Base-by-base conservation (phyloP, 345 rosid species). In the Reutealis trisperma region DNA sequence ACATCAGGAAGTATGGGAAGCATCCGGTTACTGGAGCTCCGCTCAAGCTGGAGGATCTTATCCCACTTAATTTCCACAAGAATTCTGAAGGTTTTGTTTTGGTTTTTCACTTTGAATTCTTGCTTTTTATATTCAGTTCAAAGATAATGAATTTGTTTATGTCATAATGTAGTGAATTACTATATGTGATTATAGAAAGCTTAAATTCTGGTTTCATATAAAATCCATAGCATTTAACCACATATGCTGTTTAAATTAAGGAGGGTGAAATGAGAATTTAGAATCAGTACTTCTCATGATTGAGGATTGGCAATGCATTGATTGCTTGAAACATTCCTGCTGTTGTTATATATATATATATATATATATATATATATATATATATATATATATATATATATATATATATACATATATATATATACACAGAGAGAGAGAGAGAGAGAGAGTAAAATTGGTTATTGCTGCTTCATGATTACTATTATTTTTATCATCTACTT, bases 1-100 rank as follows among this genome's bases (percentile, higher is more conserved):
- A 93, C 73, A 88, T 93, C 66, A 83, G 89, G 84, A 96, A 93
- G 83, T 87, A 86, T 41, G 96, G 94, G 54, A 93, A 91, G 79
- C 90, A 96, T 83, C 99, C 98, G 0, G 98, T 96, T 54, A 88
- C 94, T 0, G 97, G 98, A 80, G 86, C 83, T 42, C 86, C 87
- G 11, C 83, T 93, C 80, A 90, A 90, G 89, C 94, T 63, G 71
- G 91, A 88, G 27, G 95, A 93, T 88, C 85, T 93, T 1, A 89
- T 89, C 75, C 83, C 92, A 65, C 91, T 93, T 55, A 89, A 84
- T 72, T 96, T 96, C 79, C 97, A 93, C 85, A 92, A 90, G 79
- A 93, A 96, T 74, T 72, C 90, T 71, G 92, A 93, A 85, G 99
- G 99, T 96, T 81, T 54, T 54, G 1, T 5, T 15, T 3, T 18